Base-by-base conservation (phyloP, 2,329 filamentous ascomycete species). In the Falciphora oryzae region DNA sequence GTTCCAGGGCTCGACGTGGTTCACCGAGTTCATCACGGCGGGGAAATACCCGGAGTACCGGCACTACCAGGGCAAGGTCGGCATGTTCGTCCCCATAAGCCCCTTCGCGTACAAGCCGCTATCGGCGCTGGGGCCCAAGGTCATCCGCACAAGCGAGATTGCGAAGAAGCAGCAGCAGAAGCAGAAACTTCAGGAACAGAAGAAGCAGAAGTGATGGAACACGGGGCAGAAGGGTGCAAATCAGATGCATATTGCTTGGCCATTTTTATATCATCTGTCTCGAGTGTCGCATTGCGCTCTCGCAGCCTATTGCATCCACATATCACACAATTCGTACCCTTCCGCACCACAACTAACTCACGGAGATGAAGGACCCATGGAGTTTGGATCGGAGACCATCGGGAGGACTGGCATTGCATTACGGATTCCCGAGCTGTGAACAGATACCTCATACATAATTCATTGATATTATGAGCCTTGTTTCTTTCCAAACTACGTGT, bases 11-110 rank as follows among this genome's bases (percentile, higher is more conserved):
- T 97, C 93, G 68, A 97, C 93, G 0, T 89, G 85, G 80, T 83
- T 99, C 57, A 98, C 95, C 0, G 95, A 99, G 78, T 73, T 81
- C 58, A 89, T 98, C 69, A 93, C 89, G 2, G 78, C 87, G 3
- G 80, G 83, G 64, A 99, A 98, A 75, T 99, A 99, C 74, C 82
- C 90, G 0, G 92, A 97, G 70, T 99, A 99, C 76, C 81, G 82
- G 68, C 81, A 90, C 35, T 99, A 99, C 74, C 92, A 96, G 79
- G 82, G 84, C 69, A 84, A 89, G 65, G 92, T 98, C 4, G 90
- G 90, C 67, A 92, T 87, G 75, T 97, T 97, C 73, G 76, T 97
- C 63, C 95, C 95, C 1, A 85, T 72, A 38, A 75, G 78, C 4
- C 62, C 83, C 14, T 71, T 65, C 2, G 73, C 78, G 0, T 87